These are phyloP conservation scores for Ganoderma lucidum DNA, from an alignment of 1,284 basidiomycete species.

Conservation along the genomic window DNA sequence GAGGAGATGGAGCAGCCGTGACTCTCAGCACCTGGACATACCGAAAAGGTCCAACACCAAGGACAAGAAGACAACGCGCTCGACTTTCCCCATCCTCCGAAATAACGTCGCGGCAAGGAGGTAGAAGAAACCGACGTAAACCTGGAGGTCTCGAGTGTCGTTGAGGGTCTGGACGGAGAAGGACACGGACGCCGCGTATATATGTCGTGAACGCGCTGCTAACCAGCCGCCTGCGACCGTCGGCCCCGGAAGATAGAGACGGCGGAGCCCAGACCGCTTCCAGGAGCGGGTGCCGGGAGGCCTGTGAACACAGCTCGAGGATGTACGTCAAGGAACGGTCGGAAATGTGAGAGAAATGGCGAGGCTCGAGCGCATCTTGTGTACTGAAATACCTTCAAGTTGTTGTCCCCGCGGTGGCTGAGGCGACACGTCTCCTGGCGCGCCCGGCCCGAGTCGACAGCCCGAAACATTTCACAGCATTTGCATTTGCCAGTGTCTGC, in stretches of 20 bases:
- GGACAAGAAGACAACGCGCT: conserved; percentile 83
- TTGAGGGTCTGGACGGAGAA: conserved; percentile 5
- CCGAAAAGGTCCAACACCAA: conserved; percentile 87
- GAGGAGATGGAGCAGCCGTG: background rate
- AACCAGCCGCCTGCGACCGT: conserved; percentile 17
- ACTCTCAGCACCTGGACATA: conserved; percentile 39
- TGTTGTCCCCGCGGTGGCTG: conserved; percentile 23
- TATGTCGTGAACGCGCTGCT: background rate
- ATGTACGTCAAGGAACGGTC: conserved; percentile 14
- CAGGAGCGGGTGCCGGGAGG: conserved; percentile 15
- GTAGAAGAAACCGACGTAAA: background rate
- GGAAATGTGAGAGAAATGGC: conserved; percentile 18
- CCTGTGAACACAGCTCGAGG: conserved; percentile 16
- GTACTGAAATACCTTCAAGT: conserved; percentile 15
- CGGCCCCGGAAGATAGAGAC: conserved; percentile 13
- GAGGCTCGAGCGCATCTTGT: conserved; percentile 18
- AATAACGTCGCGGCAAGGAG: background rate
- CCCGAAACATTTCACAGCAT: conserved; percentile 23
- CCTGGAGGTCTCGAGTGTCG: conserved; percentile 5
- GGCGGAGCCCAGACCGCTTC: conserved; percentile 8
- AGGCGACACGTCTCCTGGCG: conserved; percentile 15
- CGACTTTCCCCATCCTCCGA: conserved; percentile 65
- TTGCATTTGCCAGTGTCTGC: background rate
- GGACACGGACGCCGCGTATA: background rate
- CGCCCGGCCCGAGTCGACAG: conserved; percentile 22